Evolutionary conservation across 495 filamentous ascomycete species (phyloP).

Genomic region (Aspergillus cristatus): DNA sequence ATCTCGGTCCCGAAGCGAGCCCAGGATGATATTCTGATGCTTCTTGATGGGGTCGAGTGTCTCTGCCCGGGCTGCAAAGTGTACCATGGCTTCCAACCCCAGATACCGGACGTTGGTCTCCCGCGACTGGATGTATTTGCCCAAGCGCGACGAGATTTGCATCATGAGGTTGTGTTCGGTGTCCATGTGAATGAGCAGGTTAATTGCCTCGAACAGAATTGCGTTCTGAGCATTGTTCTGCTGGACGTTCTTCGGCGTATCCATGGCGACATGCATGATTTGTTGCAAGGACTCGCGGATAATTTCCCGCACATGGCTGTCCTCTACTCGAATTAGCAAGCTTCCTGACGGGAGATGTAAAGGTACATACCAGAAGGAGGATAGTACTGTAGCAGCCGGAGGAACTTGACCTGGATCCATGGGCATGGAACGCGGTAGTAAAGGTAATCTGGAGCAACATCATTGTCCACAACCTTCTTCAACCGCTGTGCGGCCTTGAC

Average conservation of each 20-base stretch:
- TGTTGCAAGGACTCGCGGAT: constrained; percentile 87
- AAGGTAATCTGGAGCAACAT: constrained; percentile 79
- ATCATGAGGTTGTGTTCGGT: constrained; percentile 94
- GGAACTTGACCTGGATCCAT: constrained; percentile 94
- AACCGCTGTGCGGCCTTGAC: constrained; percentile 83
- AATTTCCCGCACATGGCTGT: constrained; percentile 82
- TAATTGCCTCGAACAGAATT: constrained; percentile 96
- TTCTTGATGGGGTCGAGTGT: constrained; percentile 97
- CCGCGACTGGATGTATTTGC: constrained; percentile 91
- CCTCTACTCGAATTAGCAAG: constrained; percentile 55
- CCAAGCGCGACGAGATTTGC: constrained; percentile 87
- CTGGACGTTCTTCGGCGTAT: constrained; percentile 96
- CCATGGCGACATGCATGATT: constrained; percentile 82
- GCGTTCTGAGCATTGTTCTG: constrained; percentile 99
- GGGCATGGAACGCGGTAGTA: constrained; percentile 99
- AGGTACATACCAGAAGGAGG: constrained; percentile 76
- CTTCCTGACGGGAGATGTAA: constrained; percentile 4
- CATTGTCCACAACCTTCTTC: constrained; percentile 83
- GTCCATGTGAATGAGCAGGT: constrained; percentile 97
- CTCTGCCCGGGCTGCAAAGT: constrained; percentile 89
- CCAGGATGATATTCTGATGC: constrained; percentile 92
- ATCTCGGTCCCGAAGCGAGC: constrained; percentile 87
- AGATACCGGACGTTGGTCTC: constrained; percentile 98
- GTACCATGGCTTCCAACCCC: constrained; percentile 95
- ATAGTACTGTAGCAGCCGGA: constrained; percentile 90